Evolutionary conservation across 495 filamentous ascomycete species (phyloP), one percentile per base, ranked within the genome.

Genomic region (Ascodesmis nigricans): DNA sequence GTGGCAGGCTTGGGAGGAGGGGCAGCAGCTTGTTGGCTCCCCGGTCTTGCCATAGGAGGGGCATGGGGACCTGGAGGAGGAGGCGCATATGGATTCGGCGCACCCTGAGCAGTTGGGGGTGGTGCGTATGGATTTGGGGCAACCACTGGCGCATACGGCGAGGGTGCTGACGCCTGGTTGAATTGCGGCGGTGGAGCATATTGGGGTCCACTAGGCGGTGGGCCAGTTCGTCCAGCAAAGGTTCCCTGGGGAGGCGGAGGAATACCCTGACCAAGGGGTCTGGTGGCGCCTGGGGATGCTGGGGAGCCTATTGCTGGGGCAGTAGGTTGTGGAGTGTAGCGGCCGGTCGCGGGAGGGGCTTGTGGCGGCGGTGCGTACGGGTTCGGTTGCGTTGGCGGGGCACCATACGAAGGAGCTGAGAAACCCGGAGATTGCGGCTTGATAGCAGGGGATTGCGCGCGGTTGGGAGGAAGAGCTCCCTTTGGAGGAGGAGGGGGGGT

Each of bases 171-270:
- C 7, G 57, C 46, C 17, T 53, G 42, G 38, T 53, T 23, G 46
- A 47, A 36, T 7, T 33, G 5, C 30, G 82, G 80, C 40, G 70
- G 72, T 9, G 87, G 87, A 9, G 87, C 75, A 57, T 93, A 93
- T 41, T 84, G 65, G 55, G 74, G 87, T 9, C 71, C 69, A 18
- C 76, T 69, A 6, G 82, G 71, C 3, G 72, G 60, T n/a, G 64
- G 66, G 33, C 55, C 20, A 17, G 38, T 21, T 20, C 24, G 27
- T 3, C 25, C 43, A 11, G 28, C 29, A 27, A 31, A 42, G 20
- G 27, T 29, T 5, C 46, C 46, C 28, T 49, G 46, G 22, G 47
- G 46, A 1, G 46, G 41, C 15, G 47, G 41, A 26, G 46, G 40
- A 37, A 42, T 31, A 5, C 33, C 16, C 29, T 37, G 33, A 21